Percentiles rank a stretch among this genome's conserved stretches.
Conservation (phyloP, 2,329 filamentous ascomycete species). For the Claviceps humidiphila region DNA sequence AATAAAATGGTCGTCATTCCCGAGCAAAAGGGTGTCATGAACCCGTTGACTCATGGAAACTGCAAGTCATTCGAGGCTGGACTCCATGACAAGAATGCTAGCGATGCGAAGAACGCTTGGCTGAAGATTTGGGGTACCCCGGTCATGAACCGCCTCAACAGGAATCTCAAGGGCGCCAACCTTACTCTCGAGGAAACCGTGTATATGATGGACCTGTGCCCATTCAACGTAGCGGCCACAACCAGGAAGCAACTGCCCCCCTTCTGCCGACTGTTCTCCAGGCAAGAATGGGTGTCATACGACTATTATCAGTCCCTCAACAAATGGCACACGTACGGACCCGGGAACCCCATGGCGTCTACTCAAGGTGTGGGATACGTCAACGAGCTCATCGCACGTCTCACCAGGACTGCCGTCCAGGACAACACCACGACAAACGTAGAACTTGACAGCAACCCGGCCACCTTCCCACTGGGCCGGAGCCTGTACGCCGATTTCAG, state of each 20-base stretch:
- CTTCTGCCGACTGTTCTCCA: slow-evolving; percentile 66
- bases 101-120: slow-evolving; percentile 43
- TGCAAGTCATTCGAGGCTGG: slow-evolving; percentile 60
- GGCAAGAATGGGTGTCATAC: slow-evolving; percentile 62
- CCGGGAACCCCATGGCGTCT: slow-evolving; percentile 64
- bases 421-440: slow-evolving; percentile 66
- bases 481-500: slow-evolving; percentile 78
- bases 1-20: slow-evolving; percentile 53
- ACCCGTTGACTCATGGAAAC: slow-evolving; percentile 63
- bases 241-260: slow-evolving; percentile 37
- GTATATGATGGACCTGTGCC: slow-evolving; percentile 77
- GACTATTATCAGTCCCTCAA: slow-evolving; percentile 68
- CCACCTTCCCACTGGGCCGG: slow-evolving; percentile 59
- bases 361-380: slow-evolving; percentile 80
- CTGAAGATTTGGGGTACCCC: slow-evolving; percentile 48
- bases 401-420: slow-evolving; percentile 54
- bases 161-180: slow-evolving; percentile 52
- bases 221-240: slow-evolving; percentile 66
- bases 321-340: slow-evolving; percentile 75
- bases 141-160: slow-evolving; percentile 58
- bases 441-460: slow-evolving; percentile 54
- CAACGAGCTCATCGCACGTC: slow-evolving; percentile 73
- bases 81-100: slow-evolving; percentile 32
- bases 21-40: slow-evolving; percentile 56
- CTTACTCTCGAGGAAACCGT: slow-evolving; percentile 50